Evolutionary conservation across 129 eudicot genomes (phyloP), one percentile per base, ranked within the genome.

Genomic region (Helianthus tuberosus): DNA sequence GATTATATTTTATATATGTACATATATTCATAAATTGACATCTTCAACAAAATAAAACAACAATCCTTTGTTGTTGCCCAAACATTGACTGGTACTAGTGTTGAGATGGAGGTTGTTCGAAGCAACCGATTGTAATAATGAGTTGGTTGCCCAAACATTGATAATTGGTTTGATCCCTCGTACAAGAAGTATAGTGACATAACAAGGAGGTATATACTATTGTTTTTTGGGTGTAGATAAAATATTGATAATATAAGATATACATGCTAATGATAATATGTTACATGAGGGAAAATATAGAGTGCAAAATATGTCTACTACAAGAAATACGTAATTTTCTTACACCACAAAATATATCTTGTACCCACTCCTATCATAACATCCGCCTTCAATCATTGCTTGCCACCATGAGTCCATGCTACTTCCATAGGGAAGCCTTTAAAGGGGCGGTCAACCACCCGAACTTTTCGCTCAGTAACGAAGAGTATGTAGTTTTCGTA

Each of bases 101-200:
- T 46, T 15, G 36, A 46, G 8, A 66, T 44, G 71, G 16, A 68
- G 58, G 73, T 68, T 23, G 73, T 27, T 68, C 25, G 47, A 14
- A 50, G 46, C 73, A 50, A 68, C 0, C 73, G 10, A 48, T 9
- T n/a, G 47, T 50, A 49, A 49, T 68, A 68, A 49, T 50, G 73
- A 68, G n/a, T 68, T 2, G 49, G 27, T 6, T 68, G 35, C 35
- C 47, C 53, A 68, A 36, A 55, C 29, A 50, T 50, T 48, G 23
- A 25, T 15, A 48, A 13, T 20, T 46, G 72, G 57, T 39, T 46
- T 29, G 9, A 12, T 32, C 8, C 6, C 20, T 16, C 32, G 20
- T 32, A 29, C 11, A n/a, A 5, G 4, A 5, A 32, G 27, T 27
- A 47, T 68, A 46, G 20, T 68, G 20, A 20, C 72, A 67, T 67